A percentile compares a stretch with the other conserved stretches of the same genome.
Conservation (phyloP, 768 basidiomycete genomes). For the Naganishia friedmannii region DNA sequence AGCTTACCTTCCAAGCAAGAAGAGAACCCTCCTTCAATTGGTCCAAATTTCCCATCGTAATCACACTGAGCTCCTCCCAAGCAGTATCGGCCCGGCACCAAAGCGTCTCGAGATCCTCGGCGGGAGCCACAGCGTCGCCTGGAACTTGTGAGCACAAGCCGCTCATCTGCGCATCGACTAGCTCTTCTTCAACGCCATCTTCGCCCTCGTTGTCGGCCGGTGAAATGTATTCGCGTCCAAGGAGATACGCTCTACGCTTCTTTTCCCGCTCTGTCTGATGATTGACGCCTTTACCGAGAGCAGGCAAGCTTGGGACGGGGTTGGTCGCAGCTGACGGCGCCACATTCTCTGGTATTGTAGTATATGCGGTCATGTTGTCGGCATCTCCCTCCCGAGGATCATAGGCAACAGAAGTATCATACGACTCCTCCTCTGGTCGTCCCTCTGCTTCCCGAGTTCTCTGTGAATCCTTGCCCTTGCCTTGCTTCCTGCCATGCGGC, state of each 20-base stretch:
- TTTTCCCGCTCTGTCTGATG: slow-evolving; percentile 21
- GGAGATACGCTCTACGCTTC: slow-evolving; percentile 12
- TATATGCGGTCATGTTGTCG: not conserved
- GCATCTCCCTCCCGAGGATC: not conserved
- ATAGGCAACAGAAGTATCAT: not conserved
- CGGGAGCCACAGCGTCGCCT: not conserved
- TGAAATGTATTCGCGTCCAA: slow-evolving; percentile 6
- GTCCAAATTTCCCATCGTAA: not conserved
- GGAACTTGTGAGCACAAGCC: not conserved
- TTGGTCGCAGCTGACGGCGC: not conserved
- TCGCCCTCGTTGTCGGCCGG: not conserved
- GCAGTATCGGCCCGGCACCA: slow-evolving; percentile 7
- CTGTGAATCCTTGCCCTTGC: slow-evolving; percentile 10
- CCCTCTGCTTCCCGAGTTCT: not conserved
- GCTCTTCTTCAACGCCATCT: slow-evolving; percentile 1
- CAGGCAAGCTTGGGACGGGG: not conserved
- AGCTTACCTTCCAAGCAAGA: slow-evolving; percentile 24
- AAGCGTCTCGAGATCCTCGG: not conserved
- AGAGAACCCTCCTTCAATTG: slow-evolving; percentile 14
- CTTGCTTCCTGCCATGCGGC: slow-evolving; percentile 12
- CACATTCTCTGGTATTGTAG: not conserved
- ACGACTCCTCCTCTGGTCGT: not conserved
- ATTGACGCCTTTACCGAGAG: not conserved
- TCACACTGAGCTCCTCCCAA: slow-evolving; percentile 1
- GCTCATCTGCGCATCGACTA: slow-evolving; percentile 9